Evolutionary conservation across 1,284 basidiomycete genomes (phyloP).

Genomic region (Trametes hirsuta): DNA sequence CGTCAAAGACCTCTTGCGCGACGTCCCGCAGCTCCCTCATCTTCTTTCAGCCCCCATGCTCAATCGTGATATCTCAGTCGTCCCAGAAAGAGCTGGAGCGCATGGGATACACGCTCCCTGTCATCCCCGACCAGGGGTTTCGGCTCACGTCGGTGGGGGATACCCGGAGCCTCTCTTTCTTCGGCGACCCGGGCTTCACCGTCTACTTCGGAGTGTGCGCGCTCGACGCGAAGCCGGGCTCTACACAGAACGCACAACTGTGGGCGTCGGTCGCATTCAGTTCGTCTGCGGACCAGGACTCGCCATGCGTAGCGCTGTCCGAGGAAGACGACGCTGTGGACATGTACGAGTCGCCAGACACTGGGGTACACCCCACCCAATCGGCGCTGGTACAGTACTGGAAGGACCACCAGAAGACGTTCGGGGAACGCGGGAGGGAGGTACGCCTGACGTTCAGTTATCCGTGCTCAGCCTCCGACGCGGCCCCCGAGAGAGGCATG

Average conservation of each 20-base stretch:
- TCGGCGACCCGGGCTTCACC: slow-evolving; percentile 18
- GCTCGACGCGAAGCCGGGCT: slow-evolving; percentile 5
- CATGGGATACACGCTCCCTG: slow-evolving; percentile 12
- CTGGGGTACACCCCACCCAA: slow-evolving; percentile 13
- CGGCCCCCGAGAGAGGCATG: neutral
- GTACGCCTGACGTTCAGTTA: slow-evolving; percentile 21
- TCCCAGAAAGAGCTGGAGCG: neutral
- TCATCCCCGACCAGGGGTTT: slow-evolving; percentile 13
- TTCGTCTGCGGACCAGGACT: slow-evolving; percentile 2
- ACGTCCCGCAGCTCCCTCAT: slow-evolving; percentile 2
- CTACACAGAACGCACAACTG: slow-evolving; percentile 13
- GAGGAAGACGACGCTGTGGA: neutral
- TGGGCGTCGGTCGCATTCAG: slow-evolving; percentile 22
- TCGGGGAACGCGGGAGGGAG: slow-evolving; percentile 7
- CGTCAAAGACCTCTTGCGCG: neutral
- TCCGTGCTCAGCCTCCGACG: neutral
- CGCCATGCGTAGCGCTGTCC: neutral
- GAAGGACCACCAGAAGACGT: slow-evolving; percentile 12
- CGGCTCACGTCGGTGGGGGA: slow-evolving; percentile 12
- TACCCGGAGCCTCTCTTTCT: slow-evolving; percentile 15
- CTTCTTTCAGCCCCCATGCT: slow-evolving; percentile 23
- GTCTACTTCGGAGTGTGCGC: slow-evolving; percentile 19
- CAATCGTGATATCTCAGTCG: slow-evolving; percentile 5
- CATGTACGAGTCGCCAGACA: neutral
- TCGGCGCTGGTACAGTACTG: slow-evolving; percentile 20